Conservation (phyloP, 495 filamentous ascomycete species). For the Talaromyces proteolyticus region DNA sequence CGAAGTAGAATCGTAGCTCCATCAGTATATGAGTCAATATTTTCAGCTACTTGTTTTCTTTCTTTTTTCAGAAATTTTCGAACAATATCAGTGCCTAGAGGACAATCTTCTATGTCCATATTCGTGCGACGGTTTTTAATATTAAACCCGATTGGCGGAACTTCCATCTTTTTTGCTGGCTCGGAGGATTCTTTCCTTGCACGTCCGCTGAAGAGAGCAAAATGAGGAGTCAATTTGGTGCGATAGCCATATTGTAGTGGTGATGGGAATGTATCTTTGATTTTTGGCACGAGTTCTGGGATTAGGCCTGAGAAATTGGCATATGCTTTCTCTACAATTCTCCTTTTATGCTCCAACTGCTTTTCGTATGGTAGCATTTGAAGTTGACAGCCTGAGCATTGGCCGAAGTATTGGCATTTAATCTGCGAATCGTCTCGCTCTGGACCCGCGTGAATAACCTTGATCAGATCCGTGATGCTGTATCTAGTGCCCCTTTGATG, state of each 20-base stretch:
- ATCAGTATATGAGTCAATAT: slow-evolving; percentile 64
- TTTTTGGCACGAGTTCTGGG: slow-evolving; percentile 65
- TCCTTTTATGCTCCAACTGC: slow-evolving; percentile 78
- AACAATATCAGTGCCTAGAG: slow-evolving; percentile 84
- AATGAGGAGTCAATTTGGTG: slow-evolving; percentile 95
- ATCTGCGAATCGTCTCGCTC: slow-evolving; percentile 72
- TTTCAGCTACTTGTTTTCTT: slow-evolving; percentile 60
- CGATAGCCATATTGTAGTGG: slow-evolving; percentile 89
- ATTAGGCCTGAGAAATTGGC: slow-evolving; percentile 79
- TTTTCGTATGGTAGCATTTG: slow-evolving; percentile 91
- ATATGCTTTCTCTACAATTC: slow-evolving; percentile 87
- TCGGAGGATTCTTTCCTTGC: slow-evolving; percentile 14
- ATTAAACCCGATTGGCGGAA: slow-evolving; percentile 88
- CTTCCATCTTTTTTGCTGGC: slow-evolving; percentile 36
- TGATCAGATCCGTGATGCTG: slow-evolving; percentile 73
- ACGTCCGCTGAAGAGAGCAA: slow-evolving; percentile 53
- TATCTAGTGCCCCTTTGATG: slow-evolving; percentile 62
- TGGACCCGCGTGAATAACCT: slow-evolving; percentile 65
- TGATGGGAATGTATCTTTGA: slow-evolving; percentile 81
- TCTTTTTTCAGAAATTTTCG: slow-evolving; percentile 68
- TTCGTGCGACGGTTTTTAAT: slow-evolving; percentile 65
- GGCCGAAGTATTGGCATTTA: slow-evolving; percentile 77
- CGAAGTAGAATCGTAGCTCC: slow-evolving; percentile 87
- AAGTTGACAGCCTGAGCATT: slow-evolving; percentile 91
- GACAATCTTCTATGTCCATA: slow-evolving; percentile 95